A percentile compares a stretch with the other conserved stretches of the same genome.
Conservation (phyloP, 768 basidiomycete genomes). For the Tylopilus sp. region DNA sequence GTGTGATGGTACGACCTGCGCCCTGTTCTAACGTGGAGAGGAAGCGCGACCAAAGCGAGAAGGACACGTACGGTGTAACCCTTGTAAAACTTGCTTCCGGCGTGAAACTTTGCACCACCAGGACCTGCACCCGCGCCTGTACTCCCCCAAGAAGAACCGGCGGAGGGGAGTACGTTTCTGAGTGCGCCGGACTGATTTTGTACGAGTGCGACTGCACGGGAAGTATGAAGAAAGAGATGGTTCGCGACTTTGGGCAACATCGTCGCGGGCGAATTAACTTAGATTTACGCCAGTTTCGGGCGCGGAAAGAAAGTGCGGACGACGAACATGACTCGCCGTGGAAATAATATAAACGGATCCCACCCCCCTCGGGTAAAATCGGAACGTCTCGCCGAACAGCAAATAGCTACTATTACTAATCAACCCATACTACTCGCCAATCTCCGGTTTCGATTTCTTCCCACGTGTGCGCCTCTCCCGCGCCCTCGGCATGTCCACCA, state of each 20-base stretch:
- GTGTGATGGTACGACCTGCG: slow-evolving; percentile 67
- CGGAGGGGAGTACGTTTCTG: slow-evolving; percentile 66
- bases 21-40: slow-evolving; percentile 41
- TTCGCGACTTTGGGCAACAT: slow-evolving; percentile 87
- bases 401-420: no score
- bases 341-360: slow-evolving; percentile 5
- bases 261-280: slow-evolving; percentile 8
- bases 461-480: slow-evolving; percentile 25
- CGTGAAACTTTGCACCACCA: slow-evolving; percentile 68
- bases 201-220: slow-evolving; percentile 71
- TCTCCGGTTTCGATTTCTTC: slow-evolving; percentile 26
- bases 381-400: slow-evolving; percentile 3
- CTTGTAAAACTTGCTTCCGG: slow-evolving; percentile 68
- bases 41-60: neutral
- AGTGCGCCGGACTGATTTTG: slow-evolving; percentile 68
- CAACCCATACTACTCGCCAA: slow-evolving; percentile 28
- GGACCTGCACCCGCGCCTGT: slow-evolving; percentile 54
- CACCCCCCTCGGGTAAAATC: slow-evolving; percentile 22
- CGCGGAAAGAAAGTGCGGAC: neutral
- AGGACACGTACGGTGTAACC: slow-evolving; percentile 56
- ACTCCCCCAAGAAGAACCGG: slow-evolving; percentile 51
- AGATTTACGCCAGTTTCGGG: no score
- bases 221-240: slow-evolving; percentile 71
- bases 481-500: slow-evolving; percentile 22
- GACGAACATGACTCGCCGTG: neutral